Evolutionary conservation across 257 asterid species (phyloP).

Genomic region (Gynochthodes officinalis): DNA sequence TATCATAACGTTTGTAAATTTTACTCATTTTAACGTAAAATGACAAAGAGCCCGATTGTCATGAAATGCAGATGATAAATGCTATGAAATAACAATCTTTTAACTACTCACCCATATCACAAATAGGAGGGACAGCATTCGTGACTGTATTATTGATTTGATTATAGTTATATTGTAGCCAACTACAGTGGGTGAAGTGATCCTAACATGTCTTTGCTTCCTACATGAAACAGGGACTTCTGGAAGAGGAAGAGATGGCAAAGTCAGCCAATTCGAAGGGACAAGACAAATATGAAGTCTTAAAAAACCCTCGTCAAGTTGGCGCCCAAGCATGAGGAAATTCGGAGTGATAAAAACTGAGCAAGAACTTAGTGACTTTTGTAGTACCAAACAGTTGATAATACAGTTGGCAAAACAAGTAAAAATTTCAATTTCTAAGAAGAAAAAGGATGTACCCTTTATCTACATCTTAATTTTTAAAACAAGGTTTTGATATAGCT

Average conservation of each 20-base stretch:
- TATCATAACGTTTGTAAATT: too few relatives aligned
- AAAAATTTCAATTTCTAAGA: background rate
- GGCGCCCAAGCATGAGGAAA: background rate
- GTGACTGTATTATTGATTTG: too few relatives aligned
- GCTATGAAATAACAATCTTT: too few relatives aligned
- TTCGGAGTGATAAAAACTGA: background rate
- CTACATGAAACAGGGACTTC: too few relatives aligned
- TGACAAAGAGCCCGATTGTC: too few relatives aligned
- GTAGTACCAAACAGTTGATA: background rate
- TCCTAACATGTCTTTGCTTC: too few relatives aligned
- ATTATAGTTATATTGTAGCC: too few relatives aligned
- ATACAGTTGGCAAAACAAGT: background rate
- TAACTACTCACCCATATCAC: too few relatives aligned
- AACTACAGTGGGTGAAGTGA: too few relatives aligned
- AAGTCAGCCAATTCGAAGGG: slow-evolving; percentile 8
- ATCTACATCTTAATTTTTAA: background rate
- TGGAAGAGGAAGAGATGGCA: background rate
- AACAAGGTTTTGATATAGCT: background rate
- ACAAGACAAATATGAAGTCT: background rate
- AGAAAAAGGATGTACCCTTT: background rate
- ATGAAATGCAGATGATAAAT: too few relatives aligned
- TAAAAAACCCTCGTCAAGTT: background rate
- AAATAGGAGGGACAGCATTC: too few relatives aligned
- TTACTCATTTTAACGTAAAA: too few relatives aligned
- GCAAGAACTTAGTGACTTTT: background rate